Base-by-base conservation (phyloP, 1,139 yeast species). In the Arxiozyma bovina region DNA sequence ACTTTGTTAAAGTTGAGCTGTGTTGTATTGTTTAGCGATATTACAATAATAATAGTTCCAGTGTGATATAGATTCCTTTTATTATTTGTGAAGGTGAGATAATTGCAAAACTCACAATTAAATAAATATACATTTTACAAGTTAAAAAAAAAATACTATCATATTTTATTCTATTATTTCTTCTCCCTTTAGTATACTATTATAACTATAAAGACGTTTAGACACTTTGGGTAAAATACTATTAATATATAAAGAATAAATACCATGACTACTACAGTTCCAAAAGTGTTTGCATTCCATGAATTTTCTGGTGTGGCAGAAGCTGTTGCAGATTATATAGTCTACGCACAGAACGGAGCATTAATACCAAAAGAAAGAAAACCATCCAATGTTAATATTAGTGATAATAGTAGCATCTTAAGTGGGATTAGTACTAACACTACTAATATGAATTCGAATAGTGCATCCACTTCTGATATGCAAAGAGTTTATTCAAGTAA, bases 221-320 rank as follows among this genome's bases (percentile, higher is more conserved):
- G 11, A 27, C 11, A 34, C 8, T 34, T 15, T 34, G n/a, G n/a
- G 4, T 34, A 34, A 34, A 34, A 34, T 34, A 34, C 3, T 34
- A 15, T 34, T 8, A 34, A 9, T 34, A 2, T 34, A 34, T 12
- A 52, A 12, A 7, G n/a, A 45, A 34, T 34, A 34, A 34, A 34
- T 34, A 54, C 30, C 21, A 89, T 89, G 96, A 89, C 96, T 1
- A 87, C 96, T 15, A 87, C 95, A 11, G 96, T 90, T 43, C 97
- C 97, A 30, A 83, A 89, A 61, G 85, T 90, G 53, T 89, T 87
- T 75, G 87, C 96, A 50, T 90, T 90, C 69, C 95, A 91, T 48
- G 95, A 86, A 70, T 85, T 89, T 66, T 75, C 83, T 41, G 95
- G 90, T 22, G 97, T 90, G 42, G 96, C 97, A 3, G 95, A 87